Evolutionary conservation across 1,284 basidiomycete genomes (phyloP).

Genomic region (Trichosporon sp.): DNA sequence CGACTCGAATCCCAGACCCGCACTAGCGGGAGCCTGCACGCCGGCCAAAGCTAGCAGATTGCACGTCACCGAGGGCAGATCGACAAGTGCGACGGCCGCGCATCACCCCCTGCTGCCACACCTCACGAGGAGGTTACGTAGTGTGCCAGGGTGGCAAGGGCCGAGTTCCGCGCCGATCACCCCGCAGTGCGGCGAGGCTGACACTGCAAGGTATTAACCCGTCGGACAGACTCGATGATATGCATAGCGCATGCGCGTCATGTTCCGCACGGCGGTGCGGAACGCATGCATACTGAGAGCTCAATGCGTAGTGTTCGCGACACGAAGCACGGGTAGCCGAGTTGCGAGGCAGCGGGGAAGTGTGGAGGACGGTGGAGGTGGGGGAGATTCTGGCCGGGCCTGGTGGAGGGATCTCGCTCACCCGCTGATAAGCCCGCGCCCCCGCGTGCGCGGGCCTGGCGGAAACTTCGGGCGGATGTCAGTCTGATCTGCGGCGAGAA

Average conservation of each 20-base stretch:
- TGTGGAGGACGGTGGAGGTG: too few relatives aligned
- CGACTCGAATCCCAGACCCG: background rate
- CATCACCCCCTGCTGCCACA: too few relatives aligned
- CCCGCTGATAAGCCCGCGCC: too few relatives aligned
- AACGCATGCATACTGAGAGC: background rate
- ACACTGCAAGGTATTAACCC: background rate
- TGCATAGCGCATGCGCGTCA: background rate
- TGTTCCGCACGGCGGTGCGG: background rate
- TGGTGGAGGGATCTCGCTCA: too few relatives aligned
- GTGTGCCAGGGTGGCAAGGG: background rate
- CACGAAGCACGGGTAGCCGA: too few relatives aligned
- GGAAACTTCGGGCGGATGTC: background rate
- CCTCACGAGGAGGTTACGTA: too few relatives aligned
- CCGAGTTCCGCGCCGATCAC: background rate
- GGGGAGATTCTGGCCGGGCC: too few relatives aligned
- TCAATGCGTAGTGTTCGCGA: too few relatives aligned
- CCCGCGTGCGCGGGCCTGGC: too few relatives aligned
- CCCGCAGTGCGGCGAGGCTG: background rate
- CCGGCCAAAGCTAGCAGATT: too few relatives aligned
- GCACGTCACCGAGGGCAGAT: too few relatives aligned
- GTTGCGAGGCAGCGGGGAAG: too few relatives aligned
- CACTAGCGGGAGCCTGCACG: background rate
- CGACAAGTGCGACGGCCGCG: background rate
- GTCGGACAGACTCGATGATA: background rate
- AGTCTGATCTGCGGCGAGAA: background rate